A percentile compares a stretch with the other conserved stretches of the same genome.
phyloP scores from a whole-genome alignment of 257 asterid species.

The Anisodus tanguticus region DNA sequence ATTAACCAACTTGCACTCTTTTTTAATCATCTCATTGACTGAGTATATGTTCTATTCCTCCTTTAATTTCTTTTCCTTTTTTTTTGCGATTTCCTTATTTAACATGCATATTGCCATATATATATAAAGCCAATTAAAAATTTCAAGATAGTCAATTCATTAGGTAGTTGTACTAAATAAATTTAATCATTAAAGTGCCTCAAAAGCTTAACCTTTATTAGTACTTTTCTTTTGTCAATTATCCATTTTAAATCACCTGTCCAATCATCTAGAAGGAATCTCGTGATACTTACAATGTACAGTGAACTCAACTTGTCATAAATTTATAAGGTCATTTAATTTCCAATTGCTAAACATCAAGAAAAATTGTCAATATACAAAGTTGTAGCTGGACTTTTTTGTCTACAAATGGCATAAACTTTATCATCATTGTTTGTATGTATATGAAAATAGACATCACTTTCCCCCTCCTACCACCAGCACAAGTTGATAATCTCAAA shows the following conservation, averaged over 20 bases:
- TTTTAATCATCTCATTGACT: neutral
- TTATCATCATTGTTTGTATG: slow-evolving; percentile 20
- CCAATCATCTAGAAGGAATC: slow-evolving; percentile 30
- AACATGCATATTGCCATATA: neutral
- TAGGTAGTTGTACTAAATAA: neutral
- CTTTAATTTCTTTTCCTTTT: neutral
- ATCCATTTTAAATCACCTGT: neutral
- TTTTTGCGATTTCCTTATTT: neutral
- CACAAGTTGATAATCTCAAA: neutral
- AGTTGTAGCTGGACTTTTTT: slow-evolving; percentile 23
- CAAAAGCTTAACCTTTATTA: neutral
- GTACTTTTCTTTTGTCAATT: neutral
- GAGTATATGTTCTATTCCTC: neutral
- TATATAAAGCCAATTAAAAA: neutral
- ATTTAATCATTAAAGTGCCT: neutral
- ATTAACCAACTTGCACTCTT: neutral
- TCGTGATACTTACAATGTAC: slow-evolving; percentile 43
- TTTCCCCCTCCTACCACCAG: neutral
- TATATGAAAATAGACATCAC: neutral
- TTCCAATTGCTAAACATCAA: slow-evolving; percentile 20
- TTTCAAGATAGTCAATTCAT: neutral
- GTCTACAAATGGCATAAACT: slow-evolving; percentile 1
- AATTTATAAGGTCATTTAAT: neutral
- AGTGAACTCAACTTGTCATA: neutral
- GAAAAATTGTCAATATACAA: neutral